phyloP scores from a whole-genome alignment of 345 rosid genomes.

The Salix koriyanagi region DNA sequence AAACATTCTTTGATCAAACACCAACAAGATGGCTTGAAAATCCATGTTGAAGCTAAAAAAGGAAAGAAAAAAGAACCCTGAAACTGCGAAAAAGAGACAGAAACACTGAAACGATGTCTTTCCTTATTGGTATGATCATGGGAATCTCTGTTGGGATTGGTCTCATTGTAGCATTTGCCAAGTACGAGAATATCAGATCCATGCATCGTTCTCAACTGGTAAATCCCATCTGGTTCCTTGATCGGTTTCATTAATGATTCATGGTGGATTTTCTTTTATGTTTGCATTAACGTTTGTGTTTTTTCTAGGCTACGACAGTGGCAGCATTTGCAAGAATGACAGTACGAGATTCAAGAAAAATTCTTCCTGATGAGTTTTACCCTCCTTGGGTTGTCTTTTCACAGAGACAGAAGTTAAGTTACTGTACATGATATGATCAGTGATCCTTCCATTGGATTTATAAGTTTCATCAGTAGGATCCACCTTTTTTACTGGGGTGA shows the following conservation, averaged over 20 bases:
- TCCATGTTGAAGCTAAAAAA: not conserved
- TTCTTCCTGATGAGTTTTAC: conserved; percentile 57
- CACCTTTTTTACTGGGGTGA: not conserved
- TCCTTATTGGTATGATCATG: conserved; percentile 23
- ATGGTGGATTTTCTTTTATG: too few relatives aligned
- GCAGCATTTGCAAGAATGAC: conserved; percentile 91
- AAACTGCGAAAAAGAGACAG: not conserved
- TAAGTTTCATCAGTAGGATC: too few relatives aligned
- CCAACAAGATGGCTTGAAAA: too few relatives aligned
- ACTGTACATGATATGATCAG: not conserved
- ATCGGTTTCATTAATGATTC: not conserved
- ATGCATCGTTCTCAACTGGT: conserved; percentile 27
- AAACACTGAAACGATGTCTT: conserved; percentile 13
- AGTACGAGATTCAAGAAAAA: conserved; percentile 75
- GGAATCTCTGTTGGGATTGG: conserved; percentile 25
- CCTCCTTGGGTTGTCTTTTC: conserved; percentile 89
- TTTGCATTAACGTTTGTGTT: not conserved
- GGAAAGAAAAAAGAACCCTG: too few relatives aligned
- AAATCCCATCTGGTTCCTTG: not conserved
- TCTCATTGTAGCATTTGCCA: conserved; percentile 25
- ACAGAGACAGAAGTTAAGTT: conserved; percentile 68
- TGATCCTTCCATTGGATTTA: not conserved
- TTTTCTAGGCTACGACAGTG: conserved; percentile 53
- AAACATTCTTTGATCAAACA: too few relatives aligned
- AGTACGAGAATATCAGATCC: conserved; percentile 22